A percentile compares a stretch with the other conserved stretches of the same genome.
Evolutionary conservation across 2,329 filamentous ascomycete genomes (phyloP).

Genomic region (Helotiales sp.): DNA sequence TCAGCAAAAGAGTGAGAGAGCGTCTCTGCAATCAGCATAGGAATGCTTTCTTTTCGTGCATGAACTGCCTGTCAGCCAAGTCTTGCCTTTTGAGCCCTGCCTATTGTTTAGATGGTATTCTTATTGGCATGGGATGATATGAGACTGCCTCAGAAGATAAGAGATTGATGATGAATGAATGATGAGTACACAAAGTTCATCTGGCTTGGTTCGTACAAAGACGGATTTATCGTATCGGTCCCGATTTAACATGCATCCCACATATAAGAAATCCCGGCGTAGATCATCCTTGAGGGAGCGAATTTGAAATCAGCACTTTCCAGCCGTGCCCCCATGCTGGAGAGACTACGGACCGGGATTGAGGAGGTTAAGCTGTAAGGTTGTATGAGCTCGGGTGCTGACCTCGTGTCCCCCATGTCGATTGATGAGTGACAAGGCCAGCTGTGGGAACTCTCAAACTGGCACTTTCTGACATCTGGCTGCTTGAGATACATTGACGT

Average conservation of each 20-base stretch:
- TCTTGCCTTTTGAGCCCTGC: not conserved
- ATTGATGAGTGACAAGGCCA: not conserved
- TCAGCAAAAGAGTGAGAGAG: not conserved
- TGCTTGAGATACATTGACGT: not conserved
- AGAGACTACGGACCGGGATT: not conserved
- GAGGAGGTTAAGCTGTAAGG: not conserved
- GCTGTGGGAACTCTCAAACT: not conserved
- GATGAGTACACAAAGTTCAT: not conserved
- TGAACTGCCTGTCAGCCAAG: not conserved
- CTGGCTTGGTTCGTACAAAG: not conserved
- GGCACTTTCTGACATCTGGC: not conserved
- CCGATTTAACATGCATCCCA: conserved; percentile 1
- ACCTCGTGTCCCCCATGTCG: not conserved
- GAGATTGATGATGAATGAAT: not conserved
- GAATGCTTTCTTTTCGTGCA: not conserved
- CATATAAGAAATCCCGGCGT: not conserved
- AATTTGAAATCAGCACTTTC: conserved; percentile 7
- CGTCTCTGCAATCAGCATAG: not conserved
- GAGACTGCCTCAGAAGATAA: too few species aligned
- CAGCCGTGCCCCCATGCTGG: conserved; percentile 3
- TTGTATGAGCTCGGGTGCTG: not conserved
- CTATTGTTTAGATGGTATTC: not conserved
- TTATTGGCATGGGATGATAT: not conserved
- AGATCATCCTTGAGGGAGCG: not conserved
- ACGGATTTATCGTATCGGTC: conserved; percentile 2